A percentile compares a stretch with the other conserved stretches of the same genome.
Evolutionary conservation across 495 filamentous ascomycete species (phyloP).

Genomic region (Hypoxylon crocopeplum): DNA sequence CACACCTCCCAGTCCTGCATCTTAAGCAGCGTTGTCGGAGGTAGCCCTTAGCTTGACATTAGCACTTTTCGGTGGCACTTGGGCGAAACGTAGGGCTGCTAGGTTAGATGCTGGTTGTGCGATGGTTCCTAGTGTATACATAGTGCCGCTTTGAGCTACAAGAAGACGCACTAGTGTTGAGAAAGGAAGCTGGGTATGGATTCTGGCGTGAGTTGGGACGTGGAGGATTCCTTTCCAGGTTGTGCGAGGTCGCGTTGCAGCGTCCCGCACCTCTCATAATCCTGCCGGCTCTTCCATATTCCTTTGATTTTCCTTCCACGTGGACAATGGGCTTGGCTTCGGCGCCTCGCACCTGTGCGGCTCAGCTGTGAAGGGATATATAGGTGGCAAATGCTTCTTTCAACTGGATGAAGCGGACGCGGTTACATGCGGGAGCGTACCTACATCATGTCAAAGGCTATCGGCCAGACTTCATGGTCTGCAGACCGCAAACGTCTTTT

Average conservation of each 20-base stretch:
- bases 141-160: conserved; percentile 1
- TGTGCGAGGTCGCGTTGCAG: conserved; percentile 26
- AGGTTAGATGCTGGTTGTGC: neutral
- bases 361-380: conserved; percentile 16
- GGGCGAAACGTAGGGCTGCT: conserved; percentile 21
- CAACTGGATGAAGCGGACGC: conserved; percentile 1
- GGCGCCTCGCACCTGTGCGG: conserved; percentile 17
- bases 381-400: conserved; percentile 21
- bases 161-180: conserved; percentile 1
- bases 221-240: conserved; percentile 31
- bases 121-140: neutral
- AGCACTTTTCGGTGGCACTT: conserved; percentile 2
- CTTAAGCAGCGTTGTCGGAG: no score
- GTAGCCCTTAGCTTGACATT: neutral
- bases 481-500: conserved; percentile 19
- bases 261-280: conserved; percentile 17
- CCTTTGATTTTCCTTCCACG: conserved; percentile 20
- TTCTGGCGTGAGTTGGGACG: conserved; percentile 23
- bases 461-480: neutral
- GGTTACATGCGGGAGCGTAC: conserved; percentile 21
- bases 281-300: conserved; percentile 3
- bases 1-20: no score
- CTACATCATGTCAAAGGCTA: conserved; percentile 15
- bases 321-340: conserved; percentile 19
- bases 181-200: conserved; percentile 14